Evolutionary conservation across 2,329 filamentous ascomycete genomes (phyloP).

Genomic region (Fusarium goolgardi): DNA sequence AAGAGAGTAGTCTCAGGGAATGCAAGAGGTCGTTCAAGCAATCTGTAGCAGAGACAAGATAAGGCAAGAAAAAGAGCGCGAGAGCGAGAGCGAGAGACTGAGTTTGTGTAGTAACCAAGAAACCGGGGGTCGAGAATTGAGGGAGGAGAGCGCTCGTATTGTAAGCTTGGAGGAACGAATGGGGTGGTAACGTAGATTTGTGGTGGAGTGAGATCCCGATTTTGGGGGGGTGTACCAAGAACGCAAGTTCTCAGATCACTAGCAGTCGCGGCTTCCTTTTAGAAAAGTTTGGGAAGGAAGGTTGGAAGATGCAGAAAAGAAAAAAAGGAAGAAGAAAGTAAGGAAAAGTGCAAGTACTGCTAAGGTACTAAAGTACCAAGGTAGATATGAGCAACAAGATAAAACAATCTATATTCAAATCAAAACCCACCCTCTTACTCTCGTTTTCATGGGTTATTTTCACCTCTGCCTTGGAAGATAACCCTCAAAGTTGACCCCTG

Average conservation of each 20-base stretch:
- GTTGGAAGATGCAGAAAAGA: constrained; percentile 2
- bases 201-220: constrained; percentile 35
- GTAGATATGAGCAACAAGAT: constrained; percentile 1
- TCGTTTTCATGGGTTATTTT: constrained; percentile 21
- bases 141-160: constrained; percentile 38
- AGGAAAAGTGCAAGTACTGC: neutral
- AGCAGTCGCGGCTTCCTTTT: constrained; percentile 17
- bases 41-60: constrained; percentile 1
- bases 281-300: neutral
- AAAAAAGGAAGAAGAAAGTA: neutral
- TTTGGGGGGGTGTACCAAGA: constrained; percentile 34
- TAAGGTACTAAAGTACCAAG: neutral
- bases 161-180: constrained; percentile 27
- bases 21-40: constrained; percentile 14
- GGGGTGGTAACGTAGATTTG: constrained; percentile 30
- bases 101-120: constrained; percentile 28
- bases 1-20: constrained; percentile 13
- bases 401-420: constrained; percentile 9
- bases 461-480: constrained; percentile 43
- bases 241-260: constrained; percentile 19
- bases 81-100: constrained; percentile 18
- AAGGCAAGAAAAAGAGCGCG: neutral
- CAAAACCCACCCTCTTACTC: constrained; percentile 7
- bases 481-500: constrained; percentile 38
- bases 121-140: constrained; percentile 14